Conservation (phyloP, 176 grass and related monocot genomes). For the Oryza brachyantha region DNA sequence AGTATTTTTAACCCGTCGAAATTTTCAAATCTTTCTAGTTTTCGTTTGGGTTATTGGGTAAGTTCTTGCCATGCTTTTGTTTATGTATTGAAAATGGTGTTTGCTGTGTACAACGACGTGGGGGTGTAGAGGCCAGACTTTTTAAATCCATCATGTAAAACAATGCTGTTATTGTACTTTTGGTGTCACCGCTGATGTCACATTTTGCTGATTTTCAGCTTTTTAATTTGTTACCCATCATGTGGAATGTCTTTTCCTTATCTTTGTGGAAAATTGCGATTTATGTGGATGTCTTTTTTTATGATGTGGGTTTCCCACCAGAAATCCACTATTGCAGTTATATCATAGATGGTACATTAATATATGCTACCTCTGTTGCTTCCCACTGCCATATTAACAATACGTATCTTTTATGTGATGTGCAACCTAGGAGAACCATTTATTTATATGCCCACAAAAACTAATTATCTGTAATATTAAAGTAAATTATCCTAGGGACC, state of each 20-base stretch:
- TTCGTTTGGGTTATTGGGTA: background rate
- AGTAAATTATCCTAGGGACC: too few relatives aligned
- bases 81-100: too few relatives aligned
- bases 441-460: background rate
- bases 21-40: background rate
- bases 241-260: background rate
- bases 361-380: slow-evolving; percentile 18
- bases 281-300: slow-evolving; percentile 7
- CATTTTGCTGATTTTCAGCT: background rate
- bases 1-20: background rate
- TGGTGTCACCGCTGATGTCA: background rate
- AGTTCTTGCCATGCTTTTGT: background rate
- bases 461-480: background rate
- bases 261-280: background rate
- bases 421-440: background rate
- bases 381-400: background rate
- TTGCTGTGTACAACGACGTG: too few relatives aligned
- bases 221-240: background rate
- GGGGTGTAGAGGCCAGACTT: too few relatives aligned
- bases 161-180: background rate
- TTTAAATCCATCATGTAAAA: too few relatives aligned
- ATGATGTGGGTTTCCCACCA: slow-evolving; percentile 25
- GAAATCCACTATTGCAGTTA: background rate
- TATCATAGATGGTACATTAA: background rate
- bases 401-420: background rate